phyloP scores from a whole-genome alignment of 257 asterid species.

The Striga asiatica region DNA sequence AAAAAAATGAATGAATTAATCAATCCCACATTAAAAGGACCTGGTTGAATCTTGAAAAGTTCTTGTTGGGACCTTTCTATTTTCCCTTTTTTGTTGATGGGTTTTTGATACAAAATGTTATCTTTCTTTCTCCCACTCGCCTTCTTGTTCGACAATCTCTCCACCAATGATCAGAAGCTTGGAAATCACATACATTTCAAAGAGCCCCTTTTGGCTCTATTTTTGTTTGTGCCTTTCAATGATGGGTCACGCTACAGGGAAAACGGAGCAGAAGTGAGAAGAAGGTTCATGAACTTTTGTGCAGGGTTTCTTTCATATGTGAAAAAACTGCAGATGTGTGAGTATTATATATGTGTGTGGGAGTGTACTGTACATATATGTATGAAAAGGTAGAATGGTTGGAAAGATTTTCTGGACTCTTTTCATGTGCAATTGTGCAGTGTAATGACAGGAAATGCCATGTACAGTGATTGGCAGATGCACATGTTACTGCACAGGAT shows the following conservation, averaged over 20 bases:
- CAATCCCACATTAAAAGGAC: too few species aligned
- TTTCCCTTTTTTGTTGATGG: not conserved
- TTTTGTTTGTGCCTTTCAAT: not conserved
- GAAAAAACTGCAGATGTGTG: too few species aligned
- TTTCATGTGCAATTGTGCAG: too few species aligned
- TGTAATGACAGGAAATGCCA: too few species aligned
- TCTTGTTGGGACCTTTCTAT: not conserved
- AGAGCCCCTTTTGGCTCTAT: not conserved
- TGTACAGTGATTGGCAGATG: too few species aligned
- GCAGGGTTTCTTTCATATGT: too few species aligned
- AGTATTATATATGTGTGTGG: too few species aligned
- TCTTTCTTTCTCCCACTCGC: conserved; percentile 83
- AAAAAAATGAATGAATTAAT: not conserved
- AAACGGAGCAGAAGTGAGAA: not conserved
- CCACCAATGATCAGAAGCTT: conserved; percentile 71
- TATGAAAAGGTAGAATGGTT: too few species aligned
- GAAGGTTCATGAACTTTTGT: not conserved
- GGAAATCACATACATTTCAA: conserved; percentile 17
- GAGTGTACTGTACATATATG: too few species aligned
- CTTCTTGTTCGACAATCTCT: conserved; percentile 75
- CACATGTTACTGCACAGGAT: too few species aligned
- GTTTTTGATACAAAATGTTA: conserved; percentile 9
- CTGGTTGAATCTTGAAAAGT: conserved; percentile 5
- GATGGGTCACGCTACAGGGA: not conserved
- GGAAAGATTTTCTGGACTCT: too few species aligned